phyloP scores from a whole-genome alignment of 371 early-diverging fungal species.

The Rhizopus arrhizus region DNA sequence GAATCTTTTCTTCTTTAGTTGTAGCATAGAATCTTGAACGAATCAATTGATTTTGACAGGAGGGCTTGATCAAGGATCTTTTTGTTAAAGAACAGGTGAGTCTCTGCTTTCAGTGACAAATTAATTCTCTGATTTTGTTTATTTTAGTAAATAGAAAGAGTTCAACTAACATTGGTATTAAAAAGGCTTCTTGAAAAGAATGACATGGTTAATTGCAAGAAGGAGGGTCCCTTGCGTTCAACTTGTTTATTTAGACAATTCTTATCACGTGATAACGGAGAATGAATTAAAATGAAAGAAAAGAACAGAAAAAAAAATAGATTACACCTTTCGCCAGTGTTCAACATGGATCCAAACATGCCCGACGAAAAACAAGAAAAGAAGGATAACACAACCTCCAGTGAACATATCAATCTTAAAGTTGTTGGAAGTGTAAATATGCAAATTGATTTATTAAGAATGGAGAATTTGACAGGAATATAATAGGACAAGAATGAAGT shows the following conservation, averaged over 20 bases:
- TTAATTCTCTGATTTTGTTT: not conserved
- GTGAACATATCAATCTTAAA: slow-evolving; percentile 88
- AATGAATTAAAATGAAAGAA: slow-evolving; percentile 2
- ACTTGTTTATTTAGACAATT: not conserved
- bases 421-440: slow-evolving; percentile 81
- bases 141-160: too few species aligned
- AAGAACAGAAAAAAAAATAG: not conserved
- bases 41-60: not conserved
- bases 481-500: slow-evolving; percentile 76
- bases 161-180: not conserved
- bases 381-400: slow-evolving; percentile 51
- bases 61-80: not conserved
- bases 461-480: slow-evolving; percentile 22
- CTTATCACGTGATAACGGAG: slow-evolving; percentile 4
- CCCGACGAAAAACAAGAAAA: slow-evolving; percentile 47
- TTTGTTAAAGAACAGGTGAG: slow-evolving; percentile 5
- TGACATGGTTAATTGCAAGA: slow-evolving; percentile 4
- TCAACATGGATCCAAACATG: slow-evolving; percentile 11
- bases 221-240: not conserved
- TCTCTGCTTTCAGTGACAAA: not conserved
- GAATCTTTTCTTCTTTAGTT: slow-evolving; percentile 18
- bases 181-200: slow-evolving; percentile 8
- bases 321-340: not conserved
- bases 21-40: slow-evolving; percentile 15
- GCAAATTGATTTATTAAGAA: not conserved